Evolutionary conservation across 1,139 yeast species (phyloP).

Genomic region (Yamadazyma epiphylla): DNA sequence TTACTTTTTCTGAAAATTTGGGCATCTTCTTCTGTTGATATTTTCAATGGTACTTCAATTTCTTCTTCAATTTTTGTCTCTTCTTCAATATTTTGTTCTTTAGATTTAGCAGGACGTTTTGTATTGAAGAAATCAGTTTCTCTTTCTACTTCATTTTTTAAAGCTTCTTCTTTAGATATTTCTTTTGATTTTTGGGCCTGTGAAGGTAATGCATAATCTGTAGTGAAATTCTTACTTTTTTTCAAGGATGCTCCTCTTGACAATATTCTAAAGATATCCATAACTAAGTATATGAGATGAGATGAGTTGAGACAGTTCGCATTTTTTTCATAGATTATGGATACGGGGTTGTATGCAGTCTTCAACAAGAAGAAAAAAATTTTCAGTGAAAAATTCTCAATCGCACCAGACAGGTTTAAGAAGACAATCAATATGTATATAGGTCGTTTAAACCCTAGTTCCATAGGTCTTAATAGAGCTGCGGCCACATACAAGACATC

Average conservation of each 20-base stretch:
- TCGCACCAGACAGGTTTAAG: background rate
- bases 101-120: conserved; percentile 38
- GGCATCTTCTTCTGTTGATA: conserved; percentile 58
- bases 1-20: conserved; percentile 48
- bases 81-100: conserved; percentile 46
- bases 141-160: conserved; percentile 11
- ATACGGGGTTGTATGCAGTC: too few relatives aligned
- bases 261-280: conserved; percentile 88
- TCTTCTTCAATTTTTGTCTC: conserved; percentile 42
- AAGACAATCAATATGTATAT: conserved; percentile 1
- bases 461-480: background rate
- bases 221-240: conserved; percentile 41
- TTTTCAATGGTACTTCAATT: conserved; percentile 36
- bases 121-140: conserved; percentile 20
- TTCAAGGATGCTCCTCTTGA: conserved; percentile 81
- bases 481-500: conserved; percentile 1
- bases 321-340: background rate
- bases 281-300: conserved; percentile 16
- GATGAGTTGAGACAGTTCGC: conserved; percentile 2
- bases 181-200: conserved; percentile 14
- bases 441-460: background rate
- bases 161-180: conserved; percentile 13
- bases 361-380: too few relatives aligned
- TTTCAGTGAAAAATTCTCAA: conserved; percentile 1
- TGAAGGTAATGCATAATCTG: conserved; percentile 46